Conservation (phyloP, 768 basidiomycete species). For the Kwoniella dendrophila region DNA sequence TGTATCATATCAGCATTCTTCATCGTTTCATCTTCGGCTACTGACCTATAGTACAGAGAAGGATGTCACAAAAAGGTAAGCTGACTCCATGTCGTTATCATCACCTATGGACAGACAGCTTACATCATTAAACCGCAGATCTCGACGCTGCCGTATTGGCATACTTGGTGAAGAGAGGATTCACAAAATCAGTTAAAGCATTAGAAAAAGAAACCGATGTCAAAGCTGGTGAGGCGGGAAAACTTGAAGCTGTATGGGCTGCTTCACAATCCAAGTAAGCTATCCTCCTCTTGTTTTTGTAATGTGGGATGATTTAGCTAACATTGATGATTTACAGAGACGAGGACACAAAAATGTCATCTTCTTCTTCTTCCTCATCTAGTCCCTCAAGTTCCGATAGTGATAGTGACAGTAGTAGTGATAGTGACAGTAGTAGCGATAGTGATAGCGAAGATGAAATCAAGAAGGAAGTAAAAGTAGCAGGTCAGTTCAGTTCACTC, state of each 20-base stretch:
- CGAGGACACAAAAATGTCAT: conserved; percentile 36
- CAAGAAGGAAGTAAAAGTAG: conserved; percentile 14
- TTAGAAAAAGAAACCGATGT: conserved; percentile 47
- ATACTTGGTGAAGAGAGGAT: conserved; percentile 48
- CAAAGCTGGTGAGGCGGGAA: conserved; percentile 18
- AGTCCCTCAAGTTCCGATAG: no score
- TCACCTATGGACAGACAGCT: not conserved
- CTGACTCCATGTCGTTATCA: not conserved
- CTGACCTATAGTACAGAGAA: no score
- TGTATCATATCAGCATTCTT: not conserved
- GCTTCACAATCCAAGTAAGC: conserved; percentile 9
- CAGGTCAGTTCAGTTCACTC: not conserved
- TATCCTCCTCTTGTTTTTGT: not conserved
- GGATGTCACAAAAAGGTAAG: conserved; percentile 24
- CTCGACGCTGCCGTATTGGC: conserved; percentile 52
- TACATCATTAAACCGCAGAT: conserved; percentile 24
- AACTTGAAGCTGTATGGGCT: conserved; percentile 34
- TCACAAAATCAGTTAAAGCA: conserved; percentile 47
- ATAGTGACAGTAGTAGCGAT: conserved; percentile 20
- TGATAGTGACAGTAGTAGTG: conserved; percentile 19
- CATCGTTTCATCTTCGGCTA: not conserved
- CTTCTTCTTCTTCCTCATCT: conserved; percentile 8
- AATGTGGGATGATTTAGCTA: not conserved
- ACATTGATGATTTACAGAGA: conserved; percentile 16
- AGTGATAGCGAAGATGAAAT: conserved; percentile 20